A percentile compares a stretch with the other conserved stretches of the same genome.
These are phyloP conservation scores for Liquidambar formosana DNA, from an alignment of 164 flowering plant species.

Conservation along the genomic window DNA sequence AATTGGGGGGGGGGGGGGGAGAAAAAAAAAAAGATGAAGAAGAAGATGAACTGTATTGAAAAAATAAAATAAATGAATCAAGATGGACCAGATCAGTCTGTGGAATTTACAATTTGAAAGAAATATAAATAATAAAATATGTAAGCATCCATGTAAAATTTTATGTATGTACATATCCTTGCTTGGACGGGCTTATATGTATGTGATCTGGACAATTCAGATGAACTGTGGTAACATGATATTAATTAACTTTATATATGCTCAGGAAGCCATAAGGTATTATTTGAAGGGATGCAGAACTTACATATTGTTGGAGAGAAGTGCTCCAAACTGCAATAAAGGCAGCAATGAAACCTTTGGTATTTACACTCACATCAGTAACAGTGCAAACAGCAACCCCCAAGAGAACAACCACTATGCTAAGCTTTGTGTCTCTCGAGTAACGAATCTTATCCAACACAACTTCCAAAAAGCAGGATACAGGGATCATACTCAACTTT, in stretches of 20 bases:
- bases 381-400: conserved; percentile 78
- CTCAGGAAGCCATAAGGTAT: background rate
- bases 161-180: background rate
- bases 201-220: background rate
- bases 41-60: too few species aligned
- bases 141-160: background rate
- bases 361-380: conserved; percentile 68
- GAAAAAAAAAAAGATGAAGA: too few species aligned
- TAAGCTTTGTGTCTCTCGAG: conserved; percentile 67
- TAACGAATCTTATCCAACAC: conserved; percentile 58
- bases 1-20: too few species aligned
- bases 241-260: background rate
- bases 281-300: conserved; percentile 18
- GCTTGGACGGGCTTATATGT: background rate
- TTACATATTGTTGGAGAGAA: conserved; percentile 69
- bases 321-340: conserved; percentile 75
- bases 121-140: background rate
- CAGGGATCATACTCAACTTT: conserved; percentile 75
- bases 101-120: background rate
- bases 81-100: background rate
- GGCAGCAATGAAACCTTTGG: conserved; percentile 64
- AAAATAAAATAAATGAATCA: too few species aligned
- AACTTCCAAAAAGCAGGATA: conserved; percentile 62
- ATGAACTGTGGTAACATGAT: background rate
- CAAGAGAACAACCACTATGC: conserved; percentile 55